phyloP scores from a whole-genome alignment of 345 rosid species.

The Brassica carinata region DNA sequence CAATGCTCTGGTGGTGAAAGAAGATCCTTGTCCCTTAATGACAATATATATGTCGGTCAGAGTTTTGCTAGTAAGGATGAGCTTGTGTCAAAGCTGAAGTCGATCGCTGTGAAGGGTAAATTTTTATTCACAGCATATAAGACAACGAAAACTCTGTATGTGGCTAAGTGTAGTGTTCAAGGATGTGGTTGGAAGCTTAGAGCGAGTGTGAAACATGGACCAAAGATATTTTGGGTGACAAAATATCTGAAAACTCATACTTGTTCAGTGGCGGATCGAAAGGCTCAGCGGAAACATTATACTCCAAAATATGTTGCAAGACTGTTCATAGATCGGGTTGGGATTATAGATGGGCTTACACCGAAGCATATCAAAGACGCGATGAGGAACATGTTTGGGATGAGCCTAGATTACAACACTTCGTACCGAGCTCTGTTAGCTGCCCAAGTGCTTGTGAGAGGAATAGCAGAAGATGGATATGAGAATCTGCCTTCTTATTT shows the following conservation, averaged over 20 bases:
- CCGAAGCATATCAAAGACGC: not conserved
- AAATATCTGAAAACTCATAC: not conserved
- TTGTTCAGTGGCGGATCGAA: not conserved
- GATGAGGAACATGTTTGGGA: not conserved
- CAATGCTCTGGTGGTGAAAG: too few species aligned
- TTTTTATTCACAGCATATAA: too few species aligned
- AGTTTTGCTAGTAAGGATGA: too few species aligned
- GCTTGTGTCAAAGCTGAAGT: too few species aligned
- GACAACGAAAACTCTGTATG: too few species aligned
- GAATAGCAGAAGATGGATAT: not conserved
- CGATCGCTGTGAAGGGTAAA: too few species aligned
- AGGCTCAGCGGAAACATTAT: not conserved
- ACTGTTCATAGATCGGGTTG: not conserved
- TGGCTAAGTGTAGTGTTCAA: too few species aligned
- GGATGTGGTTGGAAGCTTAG: too few species aligned
- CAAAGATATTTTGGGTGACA: too few species aligned
- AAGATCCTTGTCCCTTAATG: too few species aligned
- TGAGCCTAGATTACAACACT: not conserved
- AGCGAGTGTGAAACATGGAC: too few species aligned
- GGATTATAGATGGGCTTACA: not conserved
- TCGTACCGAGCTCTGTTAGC: not conserved
- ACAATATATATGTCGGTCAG: too few species aligned
- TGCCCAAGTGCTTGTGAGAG: not conserved
- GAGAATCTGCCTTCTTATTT: not conserved
- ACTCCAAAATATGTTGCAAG: not conserved